Percentiles rank a stretch among this genome's conserved stretches.
phyloP scores from a whole-genome alignment of 805 yeast genomes.

The Wickerhamomyces ciferrii region DNA sequence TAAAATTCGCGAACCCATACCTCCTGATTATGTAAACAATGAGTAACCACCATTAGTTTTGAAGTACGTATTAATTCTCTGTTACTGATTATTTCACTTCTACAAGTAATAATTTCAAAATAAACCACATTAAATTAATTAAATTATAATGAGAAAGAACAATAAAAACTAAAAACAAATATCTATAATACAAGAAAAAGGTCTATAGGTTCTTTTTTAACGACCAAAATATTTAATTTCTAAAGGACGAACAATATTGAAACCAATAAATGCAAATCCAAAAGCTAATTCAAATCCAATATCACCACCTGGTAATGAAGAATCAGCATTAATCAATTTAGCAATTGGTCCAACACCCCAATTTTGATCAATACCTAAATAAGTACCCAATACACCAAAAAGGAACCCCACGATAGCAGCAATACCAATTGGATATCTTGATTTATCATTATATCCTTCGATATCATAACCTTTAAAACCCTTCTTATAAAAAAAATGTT shows the following conservation, averaged over 20 bases:
- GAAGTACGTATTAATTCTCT: too few species aligned
- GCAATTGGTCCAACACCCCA: constrained; percentile 80
- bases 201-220: constrained; percentile 6
- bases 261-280: constrained; percentile 61
- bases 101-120: too few species aligned
- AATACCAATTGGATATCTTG: constrained; percentile 62
- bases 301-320: constrained; percentile 57
- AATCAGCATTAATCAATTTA: constrained; percentile 43
- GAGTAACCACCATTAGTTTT: too few species aligned
- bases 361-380: constrained; percentile 79
- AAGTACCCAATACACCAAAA: constrained; percentile 83
- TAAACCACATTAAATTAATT: too few species aligned
- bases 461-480: constrained; percentile 59
- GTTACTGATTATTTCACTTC: too few species aligned
- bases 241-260: constrained; percentile 50
- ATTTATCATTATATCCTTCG: constrained; percentile 52
- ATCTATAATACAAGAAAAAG: too few species aligned
- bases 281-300: constrained; percentile 79
- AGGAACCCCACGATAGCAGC: constrained; percentile 79
- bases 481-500: constrained; percentile 75
- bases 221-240: constrained; percentile 59
- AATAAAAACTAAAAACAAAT: too few species aligned
- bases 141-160: too few species aligned
- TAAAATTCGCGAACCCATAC: too few species aligned
- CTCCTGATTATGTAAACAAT: too few species aligned